A percentile compares a stretch with the other conserved stretches of the same genome.
phyloP scores from a whole-genome alignment of 2,329 filamentous ascomycete genomes.

The Microcyclosporella mali region DNA sequence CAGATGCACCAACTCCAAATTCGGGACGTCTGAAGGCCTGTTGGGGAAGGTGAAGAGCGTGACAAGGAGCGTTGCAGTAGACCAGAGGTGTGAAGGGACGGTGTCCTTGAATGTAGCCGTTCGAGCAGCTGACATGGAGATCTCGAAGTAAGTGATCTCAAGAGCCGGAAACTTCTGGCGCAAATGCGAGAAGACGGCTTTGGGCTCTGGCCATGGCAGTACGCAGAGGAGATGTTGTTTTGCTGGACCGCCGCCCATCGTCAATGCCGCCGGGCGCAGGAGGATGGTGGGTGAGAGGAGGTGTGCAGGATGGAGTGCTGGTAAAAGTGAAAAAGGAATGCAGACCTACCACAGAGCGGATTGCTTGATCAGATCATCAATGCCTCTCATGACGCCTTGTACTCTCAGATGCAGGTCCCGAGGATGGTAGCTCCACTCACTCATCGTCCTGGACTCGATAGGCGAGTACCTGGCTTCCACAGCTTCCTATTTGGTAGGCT shows the following conservation, averaged over 20 bases:
- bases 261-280: conserved; percentile 7
- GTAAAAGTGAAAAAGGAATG: too few species aligned
- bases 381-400: too few species aligned
- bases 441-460: too few species aligned
- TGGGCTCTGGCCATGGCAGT: conserved; percentile 34
- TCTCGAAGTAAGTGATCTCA: conserved; percentile 38
- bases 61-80: conserved; percentile 42
- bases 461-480: too few species aligned
- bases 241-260: conserved; percentile 33
- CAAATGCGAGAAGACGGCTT: conserved; percentile 33
- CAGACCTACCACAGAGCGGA: too few species aligned
- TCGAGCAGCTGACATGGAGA: conserved; percentile 7
- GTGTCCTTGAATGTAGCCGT: conserved; percentile 8
- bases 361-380: too few species aligned
- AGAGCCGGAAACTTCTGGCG: conserved; percentile 41
- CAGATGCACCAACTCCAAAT: conserved; percentile 49
- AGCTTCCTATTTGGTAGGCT: too few species aligned
- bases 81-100: conserved; percentile 33
- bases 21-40: conserved; percentile 31
- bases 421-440: too few species aligned
- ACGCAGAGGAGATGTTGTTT: conserved; percentile 30
- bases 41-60: conserved; percentile 45
- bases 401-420: too few species aligned
- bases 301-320: too few species aligned
- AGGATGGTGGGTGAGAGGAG: too few species aligned